Evolutionary conservation across 768 basidiomycete species (phyloP).

Genomic region (Xerocomus potaroensis): DNA sequence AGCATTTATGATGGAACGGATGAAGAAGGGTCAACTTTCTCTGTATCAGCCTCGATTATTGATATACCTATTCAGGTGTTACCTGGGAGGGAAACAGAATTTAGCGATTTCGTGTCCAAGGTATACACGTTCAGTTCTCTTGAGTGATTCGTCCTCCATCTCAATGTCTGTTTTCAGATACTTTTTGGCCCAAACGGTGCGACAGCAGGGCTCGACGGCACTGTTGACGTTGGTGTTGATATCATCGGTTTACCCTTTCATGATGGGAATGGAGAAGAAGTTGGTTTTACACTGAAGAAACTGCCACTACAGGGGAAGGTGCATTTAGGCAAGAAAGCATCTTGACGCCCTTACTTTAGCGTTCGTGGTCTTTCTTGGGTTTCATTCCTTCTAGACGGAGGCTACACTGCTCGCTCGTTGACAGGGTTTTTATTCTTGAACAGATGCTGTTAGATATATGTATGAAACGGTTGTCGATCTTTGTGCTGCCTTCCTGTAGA

Average conservation of each 20-base stretch:
- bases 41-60: slow-evolving; percentile 59
- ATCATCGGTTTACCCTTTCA: slow-evolving; percentile 59
- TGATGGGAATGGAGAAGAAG: slow-evolving; percentile 32
- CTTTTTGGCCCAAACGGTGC: slow-evolving; percentile 64
- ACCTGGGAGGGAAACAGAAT: slow-evolving; percentile 72
- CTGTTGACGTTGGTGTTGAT: slow-evolving; percentile 53
- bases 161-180: slow-evolving; percentile 42
- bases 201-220: slow-evolving; percentile 62
- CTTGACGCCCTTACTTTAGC: slow-evolving; percentile 1
- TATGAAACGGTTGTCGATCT: slow-evolving; percentile 2
- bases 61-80: slow-evolving; percentile 77
- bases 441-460: slow-evolving; percentile 8
- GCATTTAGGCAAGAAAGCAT: slow-evolving; percentile 58
- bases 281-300: slow-evolving; percentile 54
- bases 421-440: neutral
- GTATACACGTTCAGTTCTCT: slow-evolving; percentile 32
- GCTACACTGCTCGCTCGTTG: slow-evolving; percentile 3
- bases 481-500: slow-evolving; percentile 22
- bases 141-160: slow-evolving; percentile 2
- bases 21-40: slow-evolving; percentile 51
- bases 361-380: neutral
- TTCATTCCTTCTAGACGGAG: slow-evolving; percentile 1
- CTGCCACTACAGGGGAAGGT: slow-evolving; percentile 69
- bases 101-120: slow-evolving; percentile 75
- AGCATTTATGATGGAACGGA: slow-evolving; percentile 42